These are phyloP conservation scores for Blastobotrys robertii DNA, from an alignment of 805 yeast species.

Conservation along the genomic window DNA sequence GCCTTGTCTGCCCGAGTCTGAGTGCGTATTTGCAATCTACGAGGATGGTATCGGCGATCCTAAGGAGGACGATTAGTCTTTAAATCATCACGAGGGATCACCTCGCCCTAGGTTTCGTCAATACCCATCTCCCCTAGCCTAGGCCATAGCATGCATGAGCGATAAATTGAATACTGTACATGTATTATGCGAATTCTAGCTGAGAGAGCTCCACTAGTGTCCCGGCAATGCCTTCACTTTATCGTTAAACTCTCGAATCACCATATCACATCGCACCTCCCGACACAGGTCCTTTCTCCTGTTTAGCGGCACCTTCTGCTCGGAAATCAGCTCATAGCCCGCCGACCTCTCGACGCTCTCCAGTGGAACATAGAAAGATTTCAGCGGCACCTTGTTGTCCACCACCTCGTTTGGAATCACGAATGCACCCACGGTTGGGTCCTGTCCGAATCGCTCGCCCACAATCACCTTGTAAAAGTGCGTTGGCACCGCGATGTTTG, in stretches of 20 bases:
- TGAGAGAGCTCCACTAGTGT: no score
- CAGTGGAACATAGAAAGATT: slow-evolving; percentile 74
- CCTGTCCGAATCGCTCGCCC: slow-evolving; percentile 50
- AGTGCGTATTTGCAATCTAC: slow-evolving; percentile 88
- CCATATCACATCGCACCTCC: slow-evolving; percentile 69
- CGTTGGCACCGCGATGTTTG: slow-evolving; percentile 93
- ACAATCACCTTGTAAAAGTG: slow-evolving; percentile 88
- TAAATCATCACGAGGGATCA: no score
- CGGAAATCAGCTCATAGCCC: slow-evolving; percentile 66
- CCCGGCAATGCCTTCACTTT: slow-evolving; percentile 27
- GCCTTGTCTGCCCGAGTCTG: slow-evolving; percentile 93
- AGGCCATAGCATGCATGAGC: no score
- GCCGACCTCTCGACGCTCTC: slow-evolving; percentile 82
- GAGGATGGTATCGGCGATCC: slow-evolving; percentile 98
- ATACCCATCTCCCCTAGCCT: no score
- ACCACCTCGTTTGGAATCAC: slow-evolving; percentile 85
- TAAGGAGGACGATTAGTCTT: slow-evolving; percentile 63
- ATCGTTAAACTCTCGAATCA: slow-evolving; percentile 62
- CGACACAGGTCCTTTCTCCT: slow-evolving; percentile 59
- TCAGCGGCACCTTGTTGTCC: slow-evolving; percentile 58
- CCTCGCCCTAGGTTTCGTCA: no score
- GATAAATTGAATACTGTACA: no score
- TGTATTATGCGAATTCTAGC: no score
- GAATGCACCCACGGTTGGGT: slow-evolving; percentile 78
- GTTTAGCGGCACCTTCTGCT: slow-evolving; percentile 48